Base-by-base conservation (phyloP, 1,139 yeast species). In the Hansenula lynferdii region DNA sequence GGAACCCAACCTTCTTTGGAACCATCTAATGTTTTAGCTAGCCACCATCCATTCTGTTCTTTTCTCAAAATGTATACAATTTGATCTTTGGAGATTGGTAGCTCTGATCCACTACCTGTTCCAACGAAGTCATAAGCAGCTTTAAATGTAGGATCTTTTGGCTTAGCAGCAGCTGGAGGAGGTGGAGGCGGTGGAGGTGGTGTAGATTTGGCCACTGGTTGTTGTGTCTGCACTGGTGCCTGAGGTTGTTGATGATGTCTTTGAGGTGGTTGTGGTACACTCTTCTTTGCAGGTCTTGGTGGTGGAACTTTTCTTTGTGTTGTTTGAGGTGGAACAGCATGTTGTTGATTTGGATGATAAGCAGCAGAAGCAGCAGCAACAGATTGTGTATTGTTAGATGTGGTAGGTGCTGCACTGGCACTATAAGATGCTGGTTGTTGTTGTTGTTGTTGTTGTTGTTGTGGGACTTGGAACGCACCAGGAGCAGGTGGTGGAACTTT, bases 1-100 rank as follows among this genome's bases (percentile, higher is more conserved):
- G 99, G 99, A 10, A 95, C 92, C 98, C 98, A 94, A 4, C 98
- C 99, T 61, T 90, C 95, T 41, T 69, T 75, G 2, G 81, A 58
- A 34, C 85, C 92, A 52, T 85, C 90, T 44, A 82, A 61, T 17
- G 78, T 70, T 58, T 84, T 85, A 6, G 89, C 97, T 44, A 92
- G 69, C 48, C 95, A 90, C 97, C 97, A 90, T 4, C 96, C 97
- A 53, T 86, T 86, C 26, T 77, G 75, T 46, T 80, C 85, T 46
- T 80, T 75, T 53, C 72, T 78, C 8, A 82, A 69, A 34, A 90
- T 77, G 44, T 80, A 77, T 30, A 90, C 80, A 34, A 86, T 65
- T 36, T 85, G 85, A 45, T 85, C 96, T 52, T 82, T 83, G 15
- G 70, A 63, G 36, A 92, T 70, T 8, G 96, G 87, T 44, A 90